phyloP scores from a whole-genome alignment of 768 basidiomycete species.

The Lentinula aciculospora region DNA sequence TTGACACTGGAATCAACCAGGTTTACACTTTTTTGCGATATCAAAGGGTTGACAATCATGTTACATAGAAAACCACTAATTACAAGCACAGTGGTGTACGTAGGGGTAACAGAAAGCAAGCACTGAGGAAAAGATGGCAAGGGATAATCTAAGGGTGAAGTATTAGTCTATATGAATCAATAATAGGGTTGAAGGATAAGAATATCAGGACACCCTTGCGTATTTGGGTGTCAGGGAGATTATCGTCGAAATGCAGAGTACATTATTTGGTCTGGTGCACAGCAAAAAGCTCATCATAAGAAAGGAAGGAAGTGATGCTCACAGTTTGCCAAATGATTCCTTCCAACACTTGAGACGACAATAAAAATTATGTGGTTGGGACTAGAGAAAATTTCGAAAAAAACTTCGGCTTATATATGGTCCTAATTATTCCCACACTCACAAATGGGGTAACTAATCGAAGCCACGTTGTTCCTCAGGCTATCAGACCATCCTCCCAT shows the following conservation, averaged over 20 bases:
- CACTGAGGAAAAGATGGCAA: no score
- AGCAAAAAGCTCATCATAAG: conserved; percentile 43
- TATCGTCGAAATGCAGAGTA: conserved; percentile 37
- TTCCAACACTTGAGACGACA: no score
- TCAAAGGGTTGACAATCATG: no score
- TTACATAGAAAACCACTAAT: no score
- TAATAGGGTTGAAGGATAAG: conserved; percentile 12
- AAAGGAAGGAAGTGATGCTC: conserved; percentile 18
- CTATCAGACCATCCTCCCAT: no score
- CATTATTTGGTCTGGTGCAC: conserved; percentile 54
- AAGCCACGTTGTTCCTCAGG: neutral
- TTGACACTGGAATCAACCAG: conserved; percentile 32
- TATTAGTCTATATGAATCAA: neutral
- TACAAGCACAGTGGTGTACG: no score
- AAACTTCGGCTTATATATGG: no score
- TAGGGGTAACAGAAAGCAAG: no score
- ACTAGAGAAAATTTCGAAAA: no score
- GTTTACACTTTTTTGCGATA: no score
- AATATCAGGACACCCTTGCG: conserved; percentile 46
- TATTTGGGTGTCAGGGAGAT: conserved; percentile 41
- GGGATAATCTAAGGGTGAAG: neutral
- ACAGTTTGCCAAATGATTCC: neutral
- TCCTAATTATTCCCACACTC: neutral
- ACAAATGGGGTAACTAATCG: neutral
- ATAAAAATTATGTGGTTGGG: no score